Base-by-base conservation (phyloP, 2,329 filamentous ascomycete genomes). In the Hymenoscyphus albidus region DNA sequence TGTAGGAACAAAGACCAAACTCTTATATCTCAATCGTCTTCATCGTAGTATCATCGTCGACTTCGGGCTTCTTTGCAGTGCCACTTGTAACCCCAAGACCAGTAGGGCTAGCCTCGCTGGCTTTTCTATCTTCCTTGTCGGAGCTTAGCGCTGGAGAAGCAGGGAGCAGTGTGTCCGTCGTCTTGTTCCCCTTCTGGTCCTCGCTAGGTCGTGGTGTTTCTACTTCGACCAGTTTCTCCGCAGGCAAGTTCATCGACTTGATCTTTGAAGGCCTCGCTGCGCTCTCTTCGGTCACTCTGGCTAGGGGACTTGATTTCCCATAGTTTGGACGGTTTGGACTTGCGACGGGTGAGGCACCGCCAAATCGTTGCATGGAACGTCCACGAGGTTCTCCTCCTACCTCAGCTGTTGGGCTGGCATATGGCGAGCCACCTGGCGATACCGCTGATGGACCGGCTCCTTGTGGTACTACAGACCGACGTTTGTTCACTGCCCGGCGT, bases 271-370 rank as follows among this genome's bases (percentile, higher is more conserved):
- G 68, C 22, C 48, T 18, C 39, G 71, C 64, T 31, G 70, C 62
- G 39, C 73, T 64, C 75, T 94, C 91, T 77, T 94, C 91, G 0
- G 88, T 85, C 14, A 94, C 91, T 68, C 88, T 83, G 59, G 89
- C 88, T 64, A 94, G 79, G 16, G 90, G 90, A 70, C 88, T 91
- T 14, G 88, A 83, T 72, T 92, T 88, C 69, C 86, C 85, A 67
- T 84, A 86, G 13, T 85, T 83, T 1, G 88, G 84, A 65, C 85
- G 81, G 74, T 86, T 90, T 22, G 89, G 87, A 70, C 87, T 90
- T 10, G 80, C 80, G 67, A 84, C 80, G 2, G 87, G 86, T 32
- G 87, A 88, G 61, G 86, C 86, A 65, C 82, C 85, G 70, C 81
- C 87, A 32, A 90, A 83, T 56, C 90, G 84, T 71, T 92, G 88